Conservation (phyloP, 352 stramenopile species). For the Proteromonas lacertae region DNA sequence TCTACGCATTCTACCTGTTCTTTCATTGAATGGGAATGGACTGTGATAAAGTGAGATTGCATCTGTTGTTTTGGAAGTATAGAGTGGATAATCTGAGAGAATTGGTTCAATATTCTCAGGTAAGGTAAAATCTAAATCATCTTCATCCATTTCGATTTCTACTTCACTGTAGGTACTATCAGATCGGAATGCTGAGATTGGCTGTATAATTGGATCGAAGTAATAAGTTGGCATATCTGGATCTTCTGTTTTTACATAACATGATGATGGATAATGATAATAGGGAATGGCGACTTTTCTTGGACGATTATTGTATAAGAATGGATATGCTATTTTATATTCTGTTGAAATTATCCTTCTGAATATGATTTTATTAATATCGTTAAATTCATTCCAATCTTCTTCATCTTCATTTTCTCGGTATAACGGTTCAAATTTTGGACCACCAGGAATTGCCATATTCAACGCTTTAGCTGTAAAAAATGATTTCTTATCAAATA, state of each 20-base stretch:
- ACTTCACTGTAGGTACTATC: slow-evolving; percentile 9
- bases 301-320: slow-evolving; percentile 93
- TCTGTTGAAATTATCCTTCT: slow-evolving; percentile 88
- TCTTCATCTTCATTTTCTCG: slow-evolving; percentile 91
- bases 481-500: slow-evolving; percentile 82
- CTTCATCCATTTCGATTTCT: slow-evolving; percentile 18
- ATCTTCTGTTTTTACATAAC: slow-evolving; percentile 78
- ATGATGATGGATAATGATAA: slow-evolving; percentile 79
- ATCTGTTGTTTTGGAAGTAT: slow-evolving; percentile 63
- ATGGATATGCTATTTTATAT: slow-evolving; percentile 94
- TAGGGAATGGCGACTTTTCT: slow-evolving; percentile 60
- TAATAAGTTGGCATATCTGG: slow-evolving; percentile 76
- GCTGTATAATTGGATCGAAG: slow-evolving; percentile 83
- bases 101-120: slow-evolving; percentile 47
- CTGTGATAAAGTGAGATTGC: slow-evolving; percentile 94
- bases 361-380: slow-evolving; percentile 99
- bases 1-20: slow-evolving; percentile 64
- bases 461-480: slow-evolving; percentile 99
- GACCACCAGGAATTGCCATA: slow-evolving; percentile 82
- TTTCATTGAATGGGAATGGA: slow-evolving; percentile 79
- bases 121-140: slow-evolving; percentile 31
- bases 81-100: slow-evolving; percentile 56
- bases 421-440: slow-evolving; percentile 96
- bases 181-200: slow-evolving; percentile 63
- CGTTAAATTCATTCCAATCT: slow-evolving; percentile 99